Evolutionary conservation across 1,284 basidiomycete species (phyloP).

Genomic region (Cutaneotrichosporon sp.): DNA sequence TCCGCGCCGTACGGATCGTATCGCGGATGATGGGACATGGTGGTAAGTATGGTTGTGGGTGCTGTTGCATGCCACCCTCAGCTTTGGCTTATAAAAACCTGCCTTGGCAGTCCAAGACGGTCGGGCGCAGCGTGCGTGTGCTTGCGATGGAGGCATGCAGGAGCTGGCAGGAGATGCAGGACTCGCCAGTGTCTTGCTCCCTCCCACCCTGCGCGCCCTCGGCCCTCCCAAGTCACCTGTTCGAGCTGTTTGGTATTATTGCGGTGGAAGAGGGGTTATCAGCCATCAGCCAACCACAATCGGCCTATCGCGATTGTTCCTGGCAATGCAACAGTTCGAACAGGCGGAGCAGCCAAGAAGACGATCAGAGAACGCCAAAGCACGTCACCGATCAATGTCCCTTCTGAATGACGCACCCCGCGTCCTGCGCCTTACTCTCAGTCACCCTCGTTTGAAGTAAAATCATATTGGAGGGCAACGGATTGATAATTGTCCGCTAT

Average conservation of each 20-base stretch:
- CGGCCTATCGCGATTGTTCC: background rate
- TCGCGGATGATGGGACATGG: background rate
- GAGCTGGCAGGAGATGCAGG: background rate
- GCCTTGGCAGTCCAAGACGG: background rate
- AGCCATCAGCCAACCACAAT: background rate
- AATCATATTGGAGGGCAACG: background rate
- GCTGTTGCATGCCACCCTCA: background rate
- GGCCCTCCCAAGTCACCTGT: background rate
- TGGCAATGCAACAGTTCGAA: background rate
- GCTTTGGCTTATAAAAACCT: background rate
- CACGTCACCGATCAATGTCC: background rate
- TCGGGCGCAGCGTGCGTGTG: background rate
- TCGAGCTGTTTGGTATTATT: background rate
- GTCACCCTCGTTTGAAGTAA: background rate
- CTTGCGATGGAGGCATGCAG: background rate
- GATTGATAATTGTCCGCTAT: background rate
- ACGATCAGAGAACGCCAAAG: background rate
- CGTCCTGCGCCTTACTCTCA: background rate
- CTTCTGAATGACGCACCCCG: background rate
- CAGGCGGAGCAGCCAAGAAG: background rate
- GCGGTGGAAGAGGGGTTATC: background rate
- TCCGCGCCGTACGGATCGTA: background rate
- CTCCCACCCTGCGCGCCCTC: background rate
- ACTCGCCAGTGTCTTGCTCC: background rate
- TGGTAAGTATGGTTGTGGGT: background rate